These are phyloP conservation scores for Rhodotorula sp. DNA, from an alignment of 1,284 basidiomycete genomes.

Conservation along the genomic window DNA sequence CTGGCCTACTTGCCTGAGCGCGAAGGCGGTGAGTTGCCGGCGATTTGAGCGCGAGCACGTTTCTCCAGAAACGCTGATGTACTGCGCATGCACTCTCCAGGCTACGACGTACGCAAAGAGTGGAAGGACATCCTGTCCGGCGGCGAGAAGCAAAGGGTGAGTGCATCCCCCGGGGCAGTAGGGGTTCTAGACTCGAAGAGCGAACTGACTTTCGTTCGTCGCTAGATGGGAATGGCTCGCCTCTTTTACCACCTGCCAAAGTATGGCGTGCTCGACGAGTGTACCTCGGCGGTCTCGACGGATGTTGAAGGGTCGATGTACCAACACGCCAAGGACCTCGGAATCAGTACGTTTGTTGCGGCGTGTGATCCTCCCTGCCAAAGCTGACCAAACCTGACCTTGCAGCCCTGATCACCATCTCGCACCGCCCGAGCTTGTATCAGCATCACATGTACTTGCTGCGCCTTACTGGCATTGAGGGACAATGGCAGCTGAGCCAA, in stretches of 20 bases:
- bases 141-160: conserved; percentile 87
- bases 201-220: neutral
- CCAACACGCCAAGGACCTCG: conserved; percentile 85
- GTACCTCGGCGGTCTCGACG: conserved; percentile 92
- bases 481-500: conserved; percentile 67
- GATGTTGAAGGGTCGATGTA: conserved; percentile 97
- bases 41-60: conserved; percentile 19
- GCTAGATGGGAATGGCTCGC: conserved; percentile 76
- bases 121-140: conserved; percentile 91
- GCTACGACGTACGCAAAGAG: conserved; percentile 85
- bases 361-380: neutral
- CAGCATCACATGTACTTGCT: conserved; percentile 82
- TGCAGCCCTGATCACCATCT: conserved; percentile 78
- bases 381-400: neutral
- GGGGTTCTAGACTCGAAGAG: neutral
- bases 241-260: conserved; percentile 80
- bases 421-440: conserved; percentile 72
- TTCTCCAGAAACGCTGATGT: neutral
- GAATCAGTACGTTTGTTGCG: conserved; percentile 60
- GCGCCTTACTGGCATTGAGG: conserved; percentile 64
- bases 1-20: conserved; percentile 80
- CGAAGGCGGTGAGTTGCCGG: conserved; percentile 63
- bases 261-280: conserved; percentile 63
- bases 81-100: neutral
- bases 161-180: conserved; percentile 42